phyloP scores from a whole-genome alignment of 2,329 filamentous ascomycete genomes.

The Fusarium circinatum region DNA sequence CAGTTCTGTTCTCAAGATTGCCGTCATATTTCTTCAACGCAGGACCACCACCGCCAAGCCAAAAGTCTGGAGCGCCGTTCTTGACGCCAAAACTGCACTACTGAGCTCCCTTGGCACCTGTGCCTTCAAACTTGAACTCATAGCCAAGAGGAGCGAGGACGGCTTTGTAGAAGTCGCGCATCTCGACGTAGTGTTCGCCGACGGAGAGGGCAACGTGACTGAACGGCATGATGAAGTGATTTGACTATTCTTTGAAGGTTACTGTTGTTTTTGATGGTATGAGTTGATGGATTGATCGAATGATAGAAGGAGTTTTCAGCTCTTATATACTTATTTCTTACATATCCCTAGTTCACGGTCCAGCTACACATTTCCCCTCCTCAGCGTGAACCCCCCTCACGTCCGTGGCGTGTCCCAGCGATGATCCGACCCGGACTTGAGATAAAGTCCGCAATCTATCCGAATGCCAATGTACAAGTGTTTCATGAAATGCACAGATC shows the following conservation, averaged over 20 bases:
- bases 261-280: neutral
- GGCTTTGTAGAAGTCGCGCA: conserved; percentile 45
- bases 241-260: neutral
- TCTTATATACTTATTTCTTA: conserved; percentile 15
- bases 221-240: conserved; percentile 32
- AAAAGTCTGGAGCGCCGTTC: conserved; percentile 36
- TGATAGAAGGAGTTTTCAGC: neutral
- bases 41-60: conserved; percentile 36
- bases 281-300: neutral
- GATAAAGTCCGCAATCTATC: conserved; percentile 12
- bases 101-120: conserved; percentile 1
- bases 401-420: neutral
- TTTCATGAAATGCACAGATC: neutral
- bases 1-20: conserved; percentile 30
- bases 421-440: conserved; percentile 18
- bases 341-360: conserved; percentile 17
- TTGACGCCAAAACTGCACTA: conserved; percentile 40
- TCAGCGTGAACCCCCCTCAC: conserved; percentile 20
- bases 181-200: conserved; percentile 40
- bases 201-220: conserved; percentile 38
- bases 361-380: conserved; percentile 8
- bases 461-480: neutral
- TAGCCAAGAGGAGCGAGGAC: conserved; percentile 42
- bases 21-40: conserved; percentile 40
- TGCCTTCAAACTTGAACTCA: conserved; percentile 30